Percentiles rank a stretch among this genome's conserved stretches.
phyloP scores from a whole-genome alignment of 2,329 filamentous ascomycete species.

The Thielaviopsis euricoi region DNA sequence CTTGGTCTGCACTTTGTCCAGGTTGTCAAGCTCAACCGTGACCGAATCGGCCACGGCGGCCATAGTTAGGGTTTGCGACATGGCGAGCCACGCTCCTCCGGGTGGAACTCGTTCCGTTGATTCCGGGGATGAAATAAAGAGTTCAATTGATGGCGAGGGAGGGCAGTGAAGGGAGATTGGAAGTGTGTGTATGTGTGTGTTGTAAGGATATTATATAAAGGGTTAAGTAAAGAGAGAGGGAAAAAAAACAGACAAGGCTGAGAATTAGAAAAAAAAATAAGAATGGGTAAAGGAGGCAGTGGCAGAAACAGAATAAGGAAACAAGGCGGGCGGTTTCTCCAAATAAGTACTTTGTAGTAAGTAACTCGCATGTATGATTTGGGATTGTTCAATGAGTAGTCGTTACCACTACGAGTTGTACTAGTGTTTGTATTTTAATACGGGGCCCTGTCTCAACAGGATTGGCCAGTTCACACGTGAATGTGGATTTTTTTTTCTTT shows the following conservation, averaged over 20 bases:
- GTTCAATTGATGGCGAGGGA: background rate
- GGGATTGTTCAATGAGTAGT: too few species aligned
- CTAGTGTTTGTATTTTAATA: too few species aligned
- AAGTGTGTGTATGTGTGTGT: background rate
- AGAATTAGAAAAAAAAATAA: background rate
- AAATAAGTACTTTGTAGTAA: background rate
- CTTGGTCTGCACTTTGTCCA: slow-evolving; percentile 27
- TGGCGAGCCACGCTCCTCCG: background rate
- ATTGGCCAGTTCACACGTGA: background rate
- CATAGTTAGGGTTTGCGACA: slow-evolving; percentile 12
- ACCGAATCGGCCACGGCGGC: slow-evolving; percentile 9
- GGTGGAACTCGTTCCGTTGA: background rate
- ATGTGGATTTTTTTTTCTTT: background rate
- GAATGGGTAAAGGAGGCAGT: background rate
- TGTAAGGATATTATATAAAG: background rate
- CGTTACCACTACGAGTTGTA: too few species aligned
- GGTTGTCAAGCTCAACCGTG: slow-evolving; percentile 7
- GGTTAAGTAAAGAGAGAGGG: background rate
- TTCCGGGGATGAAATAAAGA: background rate
- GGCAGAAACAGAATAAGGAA: background rate
- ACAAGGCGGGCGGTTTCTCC: background rate
- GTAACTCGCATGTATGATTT: too few species aligned
- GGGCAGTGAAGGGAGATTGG: background rate
- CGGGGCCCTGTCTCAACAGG: background rate
- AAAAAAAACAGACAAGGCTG: background rate